Evolutionary conservation across 306 rosid genomes (phyloP), one percentile per base, ranked within the genome.

Genomic region (Cucumis melo): DNA sequence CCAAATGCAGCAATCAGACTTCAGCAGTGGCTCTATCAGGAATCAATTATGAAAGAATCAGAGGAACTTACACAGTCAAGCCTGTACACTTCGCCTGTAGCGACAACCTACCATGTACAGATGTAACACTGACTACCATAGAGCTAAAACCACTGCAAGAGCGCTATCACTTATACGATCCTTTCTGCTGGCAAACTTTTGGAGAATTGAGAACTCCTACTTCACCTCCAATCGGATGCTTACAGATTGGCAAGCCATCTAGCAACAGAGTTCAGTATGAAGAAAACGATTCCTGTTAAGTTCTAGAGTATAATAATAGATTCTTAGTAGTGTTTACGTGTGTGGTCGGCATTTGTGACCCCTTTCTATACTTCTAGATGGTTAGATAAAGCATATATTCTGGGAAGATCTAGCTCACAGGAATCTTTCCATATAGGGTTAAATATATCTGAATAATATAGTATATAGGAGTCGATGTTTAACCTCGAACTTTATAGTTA

Each of bases 21-120:
- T 80, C 96, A 23, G 97, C 97, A 0, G 99, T 95, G 68, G 87
- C 97, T 42, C 88, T 92, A 2, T 88, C 91, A 27, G 99, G 98
- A 77, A 92, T 95, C 77, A 90, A 86, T 82, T 95, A 95, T 19
- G 98, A 92, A 85, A 84, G 87, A 84, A 92, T 95, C 76, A 84
- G 82, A 67, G 99, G 99, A 46, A 95, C 99, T 38, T 89, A 76
- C 79, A 92, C 97, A 3, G 98, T 92, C 59, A 95, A 89, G 80
- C 99, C 91, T 0, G 97, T 92, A 53, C 96, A 92, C 81, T 92
- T 95, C 21, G 99, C 99, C 62, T 95, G 99, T 65, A 95, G 99
- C 48, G 99, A 95, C 83, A 92, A 83, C 81, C 85, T 90, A 29
- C 99, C 99, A 5, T 95, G 99, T 71, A 86, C 79, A 1, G 99